phyloP scores from a whole-genome alignment of 164 flowering plant species.

The grape (Vitis vinifera) region DNA sequence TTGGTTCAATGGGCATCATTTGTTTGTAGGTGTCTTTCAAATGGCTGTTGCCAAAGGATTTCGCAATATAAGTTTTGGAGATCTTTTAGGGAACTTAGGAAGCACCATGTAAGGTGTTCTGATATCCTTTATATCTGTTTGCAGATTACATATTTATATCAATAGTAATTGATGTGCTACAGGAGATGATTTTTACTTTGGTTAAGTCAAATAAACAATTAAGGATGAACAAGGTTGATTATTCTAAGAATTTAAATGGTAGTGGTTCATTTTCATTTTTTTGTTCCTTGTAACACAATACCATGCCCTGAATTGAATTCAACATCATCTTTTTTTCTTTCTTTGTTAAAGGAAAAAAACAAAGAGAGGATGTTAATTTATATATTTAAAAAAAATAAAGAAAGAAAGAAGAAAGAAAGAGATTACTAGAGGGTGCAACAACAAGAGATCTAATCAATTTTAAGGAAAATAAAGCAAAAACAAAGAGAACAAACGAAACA shows the following conservation, averaged over 20 bases:
- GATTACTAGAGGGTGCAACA: too few relatives aligned
- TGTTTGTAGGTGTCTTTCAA: slow-evolving; percentile 71
- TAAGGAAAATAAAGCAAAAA: too few relatives aligned
- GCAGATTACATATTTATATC: background rate
- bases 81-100: slow-evolving; percentile 89
- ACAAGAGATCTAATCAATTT: too few relatives aligned
- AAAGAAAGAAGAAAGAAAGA: too few relatives aligned
- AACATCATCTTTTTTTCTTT: too few relatives aligned
- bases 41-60: slow-evolving; percentile 86
- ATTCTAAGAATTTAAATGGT: too few relatives aligned
- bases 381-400: too few relatives aligned
- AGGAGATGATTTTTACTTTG: background rate
- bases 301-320: background rate
- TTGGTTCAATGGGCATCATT: background rate
- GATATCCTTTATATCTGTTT: background rate
- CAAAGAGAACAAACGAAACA: too few relatives aligned
- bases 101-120: slow-evolving; percentile 71
- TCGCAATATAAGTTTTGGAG: slow-evolving; percentile 89
- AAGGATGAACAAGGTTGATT: background rate
- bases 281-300: background rate
- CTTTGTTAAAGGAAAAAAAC: too few relatives aligned
- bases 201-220: background rate
- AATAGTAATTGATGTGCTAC: background rate
- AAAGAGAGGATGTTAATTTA: too few relatives aligned
- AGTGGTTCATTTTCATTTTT: background rate